Evolutionary conservation across 2,329 filamentous ascomycete genomes (phyloP).

Genomic region (Alternaria angustiovoidea): DNA sequence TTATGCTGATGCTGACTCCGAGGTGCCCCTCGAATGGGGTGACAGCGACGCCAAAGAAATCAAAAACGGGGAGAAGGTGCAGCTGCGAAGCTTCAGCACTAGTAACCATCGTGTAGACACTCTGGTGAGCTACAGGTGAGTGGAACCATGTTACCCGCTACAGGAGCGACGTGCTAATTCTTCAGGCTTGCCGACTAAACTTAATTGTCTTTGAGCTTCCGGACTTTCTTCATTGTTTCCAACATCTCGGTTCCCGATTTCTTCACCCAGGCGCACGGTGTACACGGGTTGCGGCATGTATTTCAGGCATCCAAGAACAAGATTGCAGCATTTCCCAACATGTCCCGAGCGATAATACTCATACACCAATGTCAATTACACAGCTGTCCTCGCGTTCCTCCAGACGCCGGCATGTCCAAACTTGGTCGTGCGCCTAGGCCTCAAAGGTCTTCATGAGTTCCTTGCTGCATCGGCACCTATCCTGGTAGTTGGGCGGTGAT

Average conservation of each 20-base stretch:
- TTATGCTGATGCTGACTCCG: slow-evolving; percentile 94
- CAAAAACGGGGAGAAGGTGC: slow-evolving; percentile 90
- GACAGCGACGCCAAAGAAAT: slow-evolving; percentile 99
- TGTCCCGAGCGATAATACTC: not conserved
- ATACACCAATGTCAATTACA: not conserved
- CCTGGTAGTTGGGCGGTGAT: not conserved
- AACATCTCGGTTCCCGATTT: not conserved
- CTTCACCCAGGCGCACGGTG: slow-evolving; percentile 1
- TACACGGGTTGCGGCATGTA: not conserved
- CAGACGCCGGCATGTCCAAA: not conserved
- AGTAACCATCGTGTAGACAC: slow-evolving; percentile 94
- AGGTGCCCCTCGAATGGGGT: slow-evolving; percentile 97
- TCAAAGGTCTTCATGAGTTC: not conserved
- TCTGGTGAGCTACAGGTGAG: slow-evolving; percentile 83
- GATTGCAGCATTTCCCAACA: not conserved
- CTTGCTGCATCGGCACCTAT: not conserved
- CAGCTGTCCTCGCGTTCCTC: not conserved
- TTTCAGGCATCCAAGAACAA: not conserved
- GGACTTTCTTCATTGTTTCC: not conserved
- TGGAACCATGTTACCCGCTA: not conserved
- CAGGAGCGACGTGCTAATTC: slow-evolving; percentile 15
- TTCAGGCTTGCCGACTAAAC: slow-evolving; percentile 36
- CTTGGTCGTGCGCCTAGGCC: not conserved
- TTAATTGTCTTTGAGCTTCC: not conserved
- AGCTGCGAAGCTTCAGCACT: slow-evolving; percentile 94